Percentiles rank a stretch among this genome's conserved stretches.
phyloP scores from a whole-genome alignment of 108 stramenopile genomes.

The Skeletonema costatum region DNA sequence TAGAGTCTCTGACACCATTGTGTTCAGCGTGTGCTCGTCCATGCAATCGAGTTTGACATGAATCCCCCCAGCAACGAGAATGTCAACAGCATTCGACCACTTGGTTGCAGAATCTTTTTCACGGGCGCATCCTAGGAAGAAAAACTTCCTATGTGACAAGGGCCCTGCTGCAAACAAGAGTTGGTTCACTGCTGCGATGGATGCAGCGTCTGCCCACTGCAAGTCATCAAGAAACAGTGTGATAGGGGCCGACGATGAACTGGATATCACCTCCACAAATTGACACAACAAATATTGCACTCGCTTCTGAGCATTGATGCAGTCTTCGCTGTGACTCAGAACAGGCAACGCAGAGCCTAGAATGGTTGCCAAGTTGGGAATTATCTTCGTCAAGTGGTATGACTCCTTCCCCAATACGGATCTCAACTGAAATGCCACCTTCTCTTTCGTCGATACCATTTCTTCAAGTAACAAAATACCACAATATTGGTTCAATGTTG shows the following conservation, averaged over 20 bases:
- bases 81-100: neutral
- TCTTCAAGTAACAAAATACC: neutral
- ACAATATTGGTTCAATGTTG: neutral
- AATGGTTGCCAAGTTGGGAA: neutral
- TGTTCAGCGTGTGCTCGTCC: neutral
- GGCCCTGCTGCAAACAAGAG: neutral
- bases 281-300: slow-evolving; percentile 10
- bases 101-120: neutral
- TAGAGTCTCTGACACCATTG: slow-evolving; percentile 2
- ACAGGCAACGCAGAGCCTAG: neutral
- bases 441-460: neutral
- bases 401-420: neutral
- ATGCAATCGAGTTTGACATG: neutral
- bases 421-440: neutral
- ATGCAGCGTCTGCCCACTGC: slow-evolving; percentile 9
- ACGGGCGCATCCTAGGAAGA: neutral
- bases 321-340: neutral
- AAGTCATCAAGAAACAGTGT: neutral
- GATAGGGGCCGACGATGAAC: neutral
- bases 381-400: neutral
- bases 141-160: neutral
- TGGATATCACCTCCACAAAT: neutral
- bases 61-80: neutral
- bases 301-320: neutral
- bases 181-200: slow-evolving; percentile 7